A percentile compares a stretch with the other conserved stretches of the same genome.
phyloP scores from a whole-genome alignment of 1,139 yeast genomes.

The Lodderomyces pseudojiufengensis region DNA sequence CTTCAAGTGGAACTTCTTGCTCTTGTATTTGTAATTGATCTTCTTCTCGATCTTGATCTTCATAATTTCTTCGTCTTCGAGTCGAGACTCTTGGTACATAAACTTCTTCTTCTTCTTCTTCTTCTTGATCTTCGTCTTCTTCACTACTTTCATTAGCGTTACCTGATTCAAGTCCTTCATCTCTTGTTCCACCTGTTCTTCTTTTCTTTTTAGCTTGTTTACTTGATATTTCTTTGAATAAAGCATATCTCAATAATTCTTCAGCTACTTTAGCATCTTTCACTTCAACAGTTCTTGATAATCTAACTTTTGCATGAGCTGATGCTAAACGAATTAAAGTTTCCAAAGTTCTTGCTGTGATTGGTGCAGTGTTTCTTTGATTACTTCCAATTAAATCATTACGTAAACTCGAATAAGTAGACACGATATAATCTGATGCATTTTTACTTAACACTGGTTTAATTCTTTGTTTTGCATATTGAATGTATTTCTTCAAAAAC shows the following conservation, averaged over 20 bases:
- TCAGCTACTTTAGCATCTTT: conserved; percentile 88
- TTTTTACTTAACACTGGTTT: conserved; percentile 74
- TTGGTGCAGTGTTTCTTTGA: conserved; percentile 86
- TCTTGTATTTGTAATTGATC: conserved; percentile 13
- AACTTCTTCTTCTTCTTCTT: conserved; percentile 18
- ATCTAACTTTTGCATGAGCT: conserved; percentile 93
- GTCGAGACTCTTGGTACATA: conserved; percentile 18
- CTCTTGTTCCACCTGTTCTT: conserved; percentile 22
- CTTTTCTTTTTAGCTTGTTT: conserved; percentile 32
- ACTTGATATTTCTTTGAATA: conserved; percentile 70
- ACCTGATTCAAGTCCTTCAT: conserved; percentile 17
- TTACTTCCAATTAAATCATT: conserved; percentile 71
- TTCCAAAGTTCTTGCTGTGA: conserved; percentile 96
- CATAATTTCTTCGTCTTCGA: conserved; percentile 18
- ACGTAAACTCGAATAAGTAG: conserved; percentile 75
- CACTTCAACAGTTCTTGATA: conserved; percentile 69
- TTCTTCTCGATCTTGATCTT: conserved; percentile 12
- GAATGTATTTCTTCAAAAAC: conserved; percentile 86
- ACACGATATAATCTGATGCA: conserved; percentile 81
- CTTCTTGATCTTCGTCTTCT: conserved; percentile 14
- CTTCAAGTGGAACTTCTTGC: conserved; percentile 3
- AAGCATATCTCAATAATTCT: conserved; percentile 75
- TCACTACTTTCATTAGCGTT: conserved; percentile 19
- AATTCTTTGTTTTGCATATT: conserved; percentile 87
- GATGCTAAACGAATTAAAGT: conserved; percentile 93